Evolutionary conservation across 305 asterid species (phyloP), one percentile per base, ranked within the genome.

Genomic region (Fraxinus velutina): DNA sequence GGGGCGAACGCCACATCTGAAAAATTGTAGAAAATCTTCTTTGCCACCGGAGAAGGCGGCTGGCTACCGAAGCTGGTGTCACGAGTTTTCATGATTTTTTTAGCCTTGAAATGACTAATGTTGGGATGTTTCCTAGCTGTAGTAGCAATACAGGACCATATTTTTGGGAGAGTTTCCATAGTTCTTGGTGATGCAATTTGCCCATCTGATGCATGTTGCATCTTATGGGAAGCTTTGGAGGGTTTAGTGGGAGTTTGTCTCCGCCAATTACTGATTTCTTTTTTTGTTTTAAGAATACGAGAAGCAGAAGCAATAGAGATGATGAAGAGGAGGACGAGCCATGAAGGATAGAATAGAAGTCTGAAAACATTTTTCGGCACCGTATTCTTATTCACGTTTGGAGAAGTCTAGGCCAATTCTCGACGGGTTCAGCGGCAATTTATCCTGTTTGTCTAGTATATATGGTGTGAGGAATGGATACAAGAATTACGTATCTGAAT

Each of bases 201-300:
- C 80, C 82, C 57, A 73, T 24, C 80, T 64, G 80, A 72, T 74
- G 78, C 15, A 83, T 29, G 74, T 83, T 75, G 34, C 86, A 75
- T n/a, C 75, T 83, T 2, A 71, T 80, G 22, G 79, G 82, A 84
- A 84, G 72, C 82, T 84, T 77, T 39, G 84, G 84, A 17, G 82
- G 86, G 27, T 33, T 71, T 37, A 72, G 82, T 27, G 82, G 82
- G 12, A 76, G 76, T 27, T 76, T 68, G 3, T 6, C 39, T 73
- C 75, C 75, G 27, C 73, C 5, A 27, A 47, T 66, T 72, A 1
- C n/a, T 21, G 78, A 22, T 47, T 64, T 79, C 22, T 37, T 47
- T 78, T 78, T 42, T 79, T 8, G 13, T 79, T 66, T 75, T 79
- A 47, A 79, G 27, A 4, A 62, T 73, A n/a, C 4, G 30, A 15